A percentile compares a stretch with the other conserved stretches of the same genome.
phyloP scores from a whole-genome alignment of 1,284 basidiomycete genomes.

The Psilocybe mexicana region DNA sequence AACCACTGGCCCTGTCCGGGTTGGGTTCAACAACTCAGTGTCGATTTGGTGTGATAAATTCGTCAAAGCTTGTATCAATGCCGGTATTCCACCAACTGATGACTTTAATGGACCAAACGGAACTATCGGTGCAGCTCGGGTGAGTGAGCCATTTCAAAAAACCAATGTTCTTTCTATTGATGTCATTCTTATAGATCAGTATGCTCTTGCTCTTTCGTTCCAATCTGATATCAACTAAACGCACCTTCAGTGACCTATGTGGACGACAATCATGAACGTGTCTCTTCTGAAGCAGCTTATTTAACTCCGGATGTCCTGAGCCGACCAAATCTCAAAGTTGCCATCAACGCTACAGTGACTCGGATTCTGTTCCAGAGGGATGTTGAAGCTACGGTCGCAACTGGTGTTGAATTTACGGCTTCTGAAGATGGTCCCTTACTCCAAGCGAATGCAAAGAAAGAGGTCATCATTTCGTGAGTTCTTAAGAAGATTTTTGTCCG shows the following conservation, averaged over 20 bases:
- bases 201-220: constrained; percentile 3
- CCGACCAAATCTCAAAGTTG: constrained; percentile 63
- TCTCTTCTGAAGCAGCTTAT: constrained; percentile 66
- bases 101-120: constrained; percentile 57
- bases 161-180: background rate
- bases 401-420: constrained; percentile 61
- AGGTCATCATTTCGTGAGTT: constrained; percentile 65
- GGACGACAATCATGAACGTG: constrained; percentile 50
- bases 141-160: constrained; percentile 1
- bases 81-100: constrained; percentile 48
- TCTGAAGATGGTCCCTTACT: constrained; percentile 37
- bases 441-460: constrained; percentile 46
- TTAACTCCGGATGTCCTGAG: constrained; percentile 62
- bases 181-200: constrained; percentile 21
- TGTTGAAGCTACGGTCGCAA: constrained; percentile 45
- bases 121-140: constrained; percentile 46
- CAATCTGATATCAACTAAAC: background rate
- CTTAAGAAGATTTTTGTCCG: constrained; percentile 50
- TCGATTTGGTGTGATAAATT: constrained; percentile 42
- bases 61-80: constrained; percentile 46
- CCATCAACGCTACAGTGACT: constrained; percentile 53
- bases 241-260: constrained; percentile 61
- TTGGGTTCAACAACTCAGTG: constrained; percentile 45
- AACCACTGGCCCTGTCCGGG: constrained; percentile 49
- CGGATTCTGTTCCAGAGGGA: constrained; percentile 56